Evolutionary conservation across 2,329 filamentous ascomycete species (phyloP).

Genomic region (Sclerotinia borealis): DNA sequence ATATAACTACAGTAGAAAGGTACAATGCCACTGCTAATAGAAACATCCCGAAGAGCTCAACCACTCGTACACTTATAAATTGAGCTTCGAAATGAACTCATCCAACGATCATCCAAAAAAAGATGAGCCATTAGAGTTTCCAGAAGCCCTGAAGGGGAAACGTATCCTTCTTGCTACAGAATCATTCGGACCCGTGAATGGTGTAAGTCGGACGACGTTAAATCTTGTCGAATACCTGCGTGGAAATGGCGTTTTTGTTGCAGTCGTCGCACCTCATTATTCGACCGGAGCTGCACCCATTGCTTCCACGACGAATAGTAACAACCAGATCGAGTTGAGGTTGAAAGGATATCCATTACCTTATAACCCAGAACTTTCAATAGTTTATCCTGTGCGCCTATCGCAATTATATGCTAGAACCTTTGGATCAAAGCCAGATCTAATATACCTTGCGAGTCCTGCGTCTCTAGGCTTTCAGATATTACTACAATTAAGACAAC

Average conservation of each 20-base stretch:
- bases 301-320: conserved; percentile 22
- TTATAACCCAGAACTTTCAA: conserved; percentile 65
- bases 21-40: not conserved
- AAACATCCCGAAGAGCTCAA: not conserved
- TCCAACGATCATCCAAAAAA: too few relatives aligned
- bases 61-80: too few relatives aligned
- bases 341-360: conserved; percentile 60
- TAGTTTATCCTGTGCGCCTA: conserved; percentile 63
- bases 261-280: conserved; percentile 56
- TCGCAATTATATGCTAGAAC: conserved; percentile 54
- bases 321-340: conserved; percentile 45
- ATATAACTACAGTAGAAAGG: not conserved
- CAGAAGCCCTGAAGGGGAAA: conserved; percentile 48
- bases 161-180: conserved; percentile 63
- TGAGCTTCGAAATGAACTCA: not conserved
- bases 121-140: conserved; percentile 31
- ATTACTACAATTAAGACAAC: conserved; percentile 60
- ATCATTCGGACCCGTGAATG: conserved; percentile 66
- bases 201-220: conserved; percentile 64
- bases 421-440: conserved; percentile 53
- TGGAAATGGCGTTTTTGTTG: conserved; percentile 56
- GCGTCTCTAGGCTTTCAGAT: conserved; percentile 66
- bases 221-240: conserved; percentile 64
- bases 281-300: conserved; percentile 37
- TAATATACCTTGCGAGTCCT: conserved; percentile 65